Conservation (phyloP, 78 protist genomes). For the Dictyostelium brefeldianum region DNA sequence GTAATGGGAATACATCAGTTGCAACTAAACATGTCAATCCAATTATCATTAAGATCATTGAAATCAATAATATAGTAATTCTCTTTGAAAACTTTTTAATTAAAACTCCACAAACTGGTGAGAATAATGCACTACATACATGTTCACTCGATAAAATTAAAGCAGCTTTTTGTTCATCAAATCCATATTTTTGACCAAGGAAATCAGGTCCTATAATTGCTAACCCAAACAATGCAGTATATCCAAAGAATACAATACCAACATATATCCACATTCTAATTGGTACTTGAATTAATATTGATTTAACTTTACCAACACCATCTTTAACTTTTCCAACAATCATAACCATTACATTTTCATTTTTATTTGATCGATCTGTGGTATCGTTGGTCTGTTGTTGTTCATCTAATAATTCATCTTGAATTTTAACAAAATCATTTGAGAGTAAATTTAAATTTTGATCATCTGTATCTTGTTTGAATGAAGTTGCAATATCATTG, state of each 20-base stretch:
- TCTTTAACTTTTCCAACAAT: not conserved
- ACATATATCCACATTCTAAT: slow-evolving; percentile 46
- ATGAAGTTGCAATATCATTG: slow-evolving; percentile 10
- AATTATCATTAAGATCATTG: not conserved
- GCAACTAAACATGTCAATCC: slow-evolving; percentile 14
- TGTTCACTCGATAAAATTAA: slow-evolving; percentile 47
- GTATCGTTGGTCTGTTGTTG: not conserved
- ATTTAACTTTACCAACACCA: not conserved
- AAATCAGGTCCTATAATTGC: slow-evolving; percentile 72
- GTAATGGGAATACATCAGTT: slow-evolving; percentile 14
- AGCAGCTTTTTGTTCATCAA: slow-evolving; percentile 49
- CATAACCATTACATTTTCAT: not conserved
- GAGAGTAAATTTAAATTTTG: not conserved
- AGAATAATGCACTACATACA: slow-evolving; percentile 11
- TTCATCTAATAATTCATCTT: not conserved
- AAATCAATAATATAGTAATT: not conserved
- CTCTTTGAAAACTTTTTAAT: not conserved
- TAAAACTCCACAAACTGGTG: slow-evolving; percentile 43
- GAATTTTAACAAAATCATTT: not conserved
- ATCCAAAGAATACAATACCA: slow-evolving; percentile 74
- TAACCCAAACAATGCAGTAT: slow-evolving; percentile 45
- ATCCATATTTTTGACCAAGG: slow-evolving; percentile 38
- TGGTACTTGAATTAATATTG: slow-evolving; percentile 29
- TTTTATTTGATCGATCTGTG: no score
- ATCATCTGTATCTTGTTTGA: not conserved